Evolutionary conservation across 164 flowering plant genomes (phyloP).

Genomic region (Brasenia schreberi): DNA sequence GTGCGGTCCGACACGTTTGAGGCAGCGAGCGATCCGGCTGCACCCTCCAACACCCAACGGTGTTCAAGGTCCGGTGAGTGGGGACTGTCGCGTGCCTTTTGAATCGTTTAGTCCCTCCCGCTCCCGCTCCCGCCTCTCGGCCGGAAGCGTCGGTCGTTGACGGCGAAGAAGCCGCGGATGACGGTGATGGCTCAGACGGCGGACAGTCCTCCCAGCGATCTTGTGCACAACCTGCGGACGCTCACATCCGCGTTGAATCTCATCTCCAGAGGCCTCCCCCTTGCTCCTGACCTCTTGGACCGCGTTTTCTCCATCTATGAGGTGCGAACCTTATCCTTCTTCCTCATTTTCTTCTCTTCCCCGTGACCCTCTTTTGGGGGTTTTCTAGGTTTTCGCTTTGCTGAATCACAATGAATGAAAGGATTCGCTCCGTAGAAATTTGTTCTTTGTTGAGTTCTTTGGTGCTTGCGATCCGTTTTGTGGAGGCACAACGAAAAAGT

Average conservation of each 20-base stretch:
- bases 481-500: background rate
- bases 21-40: too few species aligned
- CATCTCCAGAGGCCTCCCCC: constrained; percentile 79
- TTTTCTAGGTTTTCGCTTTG: background rate
- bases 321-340: constrained; percentile 1
- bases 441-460: background rate
- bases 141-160: too few species aligned
- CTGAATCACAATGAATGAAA: background rate
- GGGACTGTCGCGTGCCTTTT: too few species aligned
- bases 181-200: background rate
- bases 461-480: background rate
- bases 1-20: too few species aligned
- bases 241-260: constrained; percentile 72
- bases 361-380: background rate
- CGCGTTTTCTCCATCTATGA: constrained; percentile 56
- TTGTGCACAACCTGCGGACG: constrained; percentile 40
- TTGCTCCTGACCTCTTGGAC: constrained; percentile 52
- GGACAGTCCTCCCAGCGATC: constrained; percentile 15
- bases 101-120: too few species aligned
- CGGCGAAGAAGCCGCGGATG: too few species aligned
- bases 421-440: background rate
- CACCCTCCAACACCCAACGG: too few species aligned
- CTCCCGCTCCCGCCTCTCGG: too few species aligned
- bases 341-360: background rate
- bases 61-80: too few species aligned